Base-by-base conservation (phyloP, 23 red algal genomes). In the Cyanidiococcus yangmingshanensis region DNA sequence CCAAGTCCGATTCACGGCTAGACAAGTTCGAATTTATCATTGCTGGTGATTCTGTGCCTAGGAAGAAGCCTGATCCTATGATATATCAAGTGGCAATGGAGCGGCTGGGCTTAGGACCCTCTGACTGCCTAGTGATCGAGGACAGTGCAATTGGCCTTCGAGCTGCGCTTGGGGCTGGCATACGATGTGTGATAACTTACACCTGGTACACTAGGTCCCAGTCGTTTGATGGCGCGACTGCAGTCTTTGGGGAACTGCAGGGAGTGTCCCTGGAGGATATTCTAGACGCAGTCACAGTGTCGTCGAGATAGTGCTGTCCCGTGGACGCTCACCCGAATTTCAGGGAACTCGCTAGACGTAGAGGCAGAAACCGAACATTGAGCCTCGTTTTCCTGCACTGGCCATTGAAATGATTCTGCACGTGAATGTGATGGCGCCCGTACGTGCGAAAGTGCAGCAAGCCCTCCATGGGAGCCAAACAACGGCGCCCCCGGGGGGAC, bases 21-120 rank as follows among this genome's bases (percentile, higher is more conserved):
- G 58, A 30, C 32, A 39, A 68, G 38, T 91, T 98, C 59, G 82
- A 88, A 27, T 40, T 98, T 0, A 41, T 98, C 12, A 36, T 98
- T 57, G 94, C 94, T 1, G 94, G 94, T 16, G 94, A 91, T 74
- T 74, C 82, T n/a, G 94, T 91, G 30, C 39, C 74, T 21, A 24
- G 39, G 2, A 98, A 98, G 82, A 98, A 98, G 59, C 94, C 94
- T 0, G 88, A 98, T 77, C 94, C 94, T 37, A 82, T 90, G 81
- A 91, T 98, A 45, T 98, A 98, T 76, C 58, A 84, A 25, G 41
- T 91, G n/a, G 87, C 88, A 21, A 50, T 59, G 0, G 79, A 98
- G 39, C 50, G 75, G 51, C 74, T 98, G 1, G 79, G 78, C 37
- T 40, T 98, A 1, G 1, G 1, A 1, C 29, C 57, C 27, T 54